Conservation (phyloP, 352 stramenopile species). For the Phytopythium kandeliae region DNA sequence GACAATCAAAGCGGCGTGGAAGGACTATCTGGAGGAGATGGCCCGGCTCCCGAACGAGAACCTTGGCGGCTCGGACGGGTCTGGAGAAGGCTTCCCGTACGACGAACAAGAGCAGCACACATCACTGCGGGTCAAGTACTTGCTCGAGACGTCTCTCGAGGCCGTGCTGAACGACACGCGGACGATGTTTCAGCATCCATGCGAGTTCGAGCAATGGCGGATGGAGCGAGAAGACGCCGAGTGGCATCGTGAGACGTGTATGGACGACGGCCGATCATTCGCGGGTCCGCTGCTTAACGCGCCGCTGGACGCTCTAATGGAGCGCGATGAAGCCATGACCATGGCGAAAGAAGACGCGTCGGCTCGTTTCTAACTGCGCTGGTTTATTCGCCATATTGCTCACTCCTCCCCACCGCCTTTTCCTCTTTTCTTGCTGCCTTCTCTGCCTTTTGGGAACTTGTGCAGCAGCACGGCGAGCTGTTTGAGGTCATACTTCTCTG, state of each 20-base stretch:
- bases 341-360: slow-evolving; percentile 50
- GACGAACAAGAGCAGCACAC: slow-evolving; percentile 48
- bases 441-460: slow-evolving; percentile 60
- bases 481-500: slow-evolving; percentile 78
- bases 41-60: slow-evolving; percentile 42
- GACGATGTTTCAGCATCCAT: slow-evolving; percentile 40
- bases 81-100: slow-evolving; percentile 28
- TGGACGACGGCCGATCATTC: slow-evolving; percentile 26
- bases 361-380: slow-evolving; percentile 15
- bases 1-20: slow-evolving; percentile 41
- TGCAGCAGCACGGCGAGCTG: slow-evolving; percentile 56
- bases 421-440: slow-evolving; percentile 11
- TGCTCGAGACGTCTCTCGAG: slow-evolving; percentile 57
- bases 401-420: slow-evolving; percentile 2
- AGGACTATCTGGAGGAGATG: slow-evolving; percentile 49
- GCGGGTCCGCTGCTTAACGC: slow-evolving; percentile 35
- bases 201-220: slow-evolving; percentile 57
- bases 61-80: slow-evolving; percentile 17
- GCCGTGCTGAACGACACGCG: slow-evolving; percentile 36
- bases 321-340: slow-evolving; percentile 40
- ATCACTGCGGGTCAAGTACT: slow-evolving; percentile 51
- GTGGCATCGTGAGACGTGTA: slow-evolving; percentile 23
- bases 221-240: slow-evolving; percentile 66
- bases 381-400: too few relatives aligned
- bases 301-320: slow-evolving; percentile 39